Base-by-base conservation (phyloP, 208 protist species). In the Porcisia hertigi region DNA sequence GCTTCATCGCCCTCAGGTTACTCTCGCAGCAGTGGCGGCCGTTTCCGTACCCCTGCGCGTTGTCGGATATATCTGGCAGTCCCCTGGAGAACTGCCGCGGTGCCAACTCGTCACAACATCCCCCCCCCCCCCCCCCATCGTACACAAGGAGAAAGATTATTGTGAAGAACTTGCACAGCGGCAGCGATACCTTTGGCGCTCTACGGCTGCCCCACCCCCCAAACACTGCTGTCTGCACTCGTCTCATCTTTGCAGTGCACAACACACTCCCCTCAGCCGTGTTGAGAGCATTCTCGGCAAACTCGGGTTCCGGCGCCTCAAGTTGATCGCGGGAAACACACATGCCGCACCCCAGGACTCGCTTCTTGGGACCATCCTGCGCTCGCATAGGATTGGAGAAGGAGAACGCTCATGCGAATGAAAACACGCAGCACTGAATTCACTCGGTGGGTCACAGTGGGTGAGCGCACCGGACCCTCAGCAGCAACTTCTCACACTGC, bases 371-470 rank as follows among this genome's bases (percentile, higher is more conserved):
- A 16, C 73, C 69, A 3, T 45, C 36, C 5, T 18, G 8, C 43
- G 20, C 23, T 2, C 11, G 34, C 11, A 36, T 49, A 2, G 73
- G 54, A 47, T 78, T 59, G 57, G 83, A 79, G 52, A 83, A 41
- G 12, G 77, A n/a, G 25, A 74, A 79, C 30, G 30, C 30, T 30
- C 30, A 30, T 30, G 58, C 86, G 81, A 43, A 86, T 49, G 6
- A 88, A 55, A 45, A 86, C 80, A 12, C 82, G 49, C 85, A 86
- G 34, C 85, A 78, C 62, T 88, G 78, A 7, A 86, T 53, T 39
- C 81, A 86, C 16, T 20, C 47, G 6, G 55, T 45, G 2, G 85
- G 70, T 30, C 47, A 85, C 34, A 11, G 62, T 47, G 6, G 64
- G 74, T 65, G 52, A 62, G 67, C 63, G 49, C 52, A 67, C 66